These are phyloP conservation scores for Ceratobasidium sp. DNA, from an alignment of 1,284 basidiomycete genomes.

Conservation along the genomic window DNA sequence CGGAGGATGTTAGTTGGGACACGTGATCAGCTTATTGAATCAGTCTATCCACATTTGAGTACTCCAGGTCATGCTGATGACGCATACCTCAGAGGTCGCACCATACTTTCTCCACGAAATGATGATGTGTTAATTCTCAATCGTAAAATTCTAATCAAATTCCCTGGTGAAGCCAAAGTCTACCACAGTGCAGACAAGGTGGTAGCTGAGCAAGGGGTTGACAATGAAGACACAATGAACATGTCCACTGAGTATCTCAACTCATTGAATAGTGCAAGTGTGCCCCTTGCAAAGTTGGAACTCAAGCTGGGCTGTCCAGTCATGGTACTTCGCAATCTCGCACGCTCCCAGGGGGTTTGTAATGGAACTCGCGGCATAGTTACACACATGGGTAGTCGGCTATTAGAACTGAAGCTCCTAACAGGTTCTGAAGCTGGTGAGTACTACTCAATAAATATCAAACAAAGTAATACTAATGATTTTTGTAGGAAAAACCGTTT, in stretches of 20 bases:
- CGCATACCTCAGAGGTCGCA: constrained; percentile 58
- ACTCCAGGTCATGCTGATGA: not conserved
- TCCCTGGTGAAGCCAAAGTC: constrained; percentile 54
- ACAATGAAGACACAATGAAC: constrained; percentile 49
- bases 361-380: constrained; percentile 58
- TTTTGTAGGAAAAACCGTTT: constrained; percentile 48
- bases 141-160: constrained; percentile 53
- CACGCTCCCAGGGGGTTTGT: constrained; percentile 56
- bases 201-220: constrained; percentile 49
- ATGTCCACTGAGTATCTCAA: constrained; percentile 48
- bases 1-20: constrained; percentile 52
- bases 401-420: constrained; percentile 55
- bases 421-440: constrained; percentile 54
- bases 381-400: constrained; percentile 46
- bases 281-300: constrained; percentile 55
- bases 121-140: constrained; percentile 58
- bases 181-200: constrained; percentile 56
- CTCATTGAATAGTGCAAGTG: constrained; percentile 53
- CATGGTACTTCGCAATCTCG: constrained; percentile 59
- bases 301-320: constrained; percentile 56
- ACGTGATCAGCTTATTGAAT: constrained; percentile 54
- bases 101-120: constrained; percentile 60
- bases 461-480: not conserved
- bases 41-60: constrained; percentile 55
- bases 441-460: not conserved